phyloP scores from a whole-genome alignment of 176 grass and related monocot genomes.

The Avena sativa region DNA sequence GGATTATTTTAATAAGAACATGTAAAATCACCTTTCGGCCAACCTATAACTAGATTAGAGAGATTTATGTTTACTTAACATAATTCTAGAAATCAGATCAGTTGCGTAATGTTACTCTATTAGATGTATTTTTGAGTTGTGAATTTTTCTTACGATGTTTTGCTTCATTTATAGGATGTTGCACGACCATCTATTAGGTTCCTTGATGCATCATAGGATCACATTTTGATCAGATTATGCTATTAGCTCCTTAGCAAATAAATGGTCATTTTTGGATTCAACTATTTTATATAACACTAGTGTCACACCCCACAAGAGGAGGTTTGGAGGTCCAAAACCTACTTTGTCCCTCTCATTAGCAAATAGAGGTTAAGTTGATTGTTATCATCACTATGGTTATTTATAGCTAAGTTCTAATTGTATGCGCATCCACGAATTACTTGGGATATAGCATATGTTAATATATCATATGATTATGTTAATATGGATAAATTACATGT shows the following conservation, averaged over 20 bases:
- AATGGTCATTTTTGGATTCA: background rate
- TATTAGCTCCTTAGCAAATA: slow-evolving; percentile 6
- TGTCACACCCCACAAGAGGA: background rate
- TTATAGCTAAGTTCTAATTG: too few species aligned
- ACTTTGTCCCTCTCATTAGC: too few species aligned
- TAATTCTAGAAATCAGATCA: background rate
- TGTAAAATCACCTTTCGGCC: slow-evolving; percentile 24
- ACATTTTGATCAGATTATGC: background rate
- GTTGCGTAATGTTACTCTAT: background rate
- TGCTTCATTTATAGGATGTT: background rate
- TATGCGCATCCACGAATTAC: too few species aligned
- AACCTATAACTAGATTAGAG: background rate
- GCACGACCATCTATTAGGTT: background rate
- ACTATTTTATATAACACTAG: background rate
- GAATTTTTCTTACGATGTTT: background rate
- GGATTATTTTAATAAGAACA: slow-evolving; percentile 2
- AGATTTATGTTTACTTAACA: background rate
- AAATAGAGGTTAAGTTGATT: too few species aligned
- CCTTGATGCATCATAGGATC: background rate
- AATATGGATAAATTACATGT: too few species aligned
- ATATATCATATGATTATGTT: too few species aligned
- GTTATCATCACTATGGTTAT: too few species aligned
- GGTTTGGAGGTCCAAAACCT: too few species aligned
- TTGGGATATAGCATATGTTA: too few species aligned
- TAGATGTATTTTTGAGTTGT: background rate